Percentiles rank a stretch among this genome's conserved stretches.
phyloP scores from a whole-genome alignment of 176 grass and related monocot genomes.

The Olyra latifolia region DNA sequence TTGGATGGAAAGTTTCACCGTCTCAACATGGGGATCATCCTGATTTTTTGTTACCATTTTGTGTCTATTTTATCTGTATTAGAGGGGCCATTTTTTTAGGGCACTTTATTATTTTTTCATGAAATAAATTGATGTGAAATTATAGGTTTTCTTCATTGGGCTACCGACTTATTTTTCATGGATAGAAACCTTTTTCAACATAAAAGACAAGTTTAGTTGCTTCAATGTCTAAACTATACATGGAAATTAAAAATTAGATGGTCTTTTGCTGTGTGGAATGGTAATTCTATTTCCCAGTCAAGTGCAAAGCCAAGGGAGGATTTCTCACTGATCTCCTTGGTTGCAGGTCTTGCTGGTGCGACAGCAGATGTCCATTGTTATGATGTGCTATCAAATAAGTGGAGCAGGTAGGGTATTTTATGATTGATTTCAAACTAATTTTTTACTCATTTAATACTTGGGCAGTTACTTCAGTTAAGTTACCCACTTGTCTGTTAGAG shows the following conservation, averaged over 20 bases:
- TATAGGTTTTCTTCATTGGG: slow-evolving; percentile 9
- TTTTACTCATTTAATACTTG: slow-evolving; percentile 24
- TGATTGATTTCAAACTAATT: slow-evolving; percentile 23
- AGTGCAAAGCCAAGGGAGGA: neutral
- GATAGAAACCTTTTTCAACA: slow-evolving; percentile 4
- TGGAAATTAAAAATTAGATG: neutral
- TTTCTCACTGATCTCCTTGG: slow-evolving; percentile 21
- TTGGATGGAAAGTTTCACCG: neutral
- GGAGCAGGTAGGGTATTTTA: slow-evolving; percentile 82
- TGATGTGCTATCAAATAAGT: slow-evolving; percentile 88
- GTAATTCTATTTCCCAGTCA: slow-evolving; percentile 7
- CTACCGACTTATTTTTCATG: neutral
- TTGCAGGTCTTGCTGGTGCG: slow-evolving; percentile 89
- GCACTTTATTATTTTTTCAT: too few relatives aligned
- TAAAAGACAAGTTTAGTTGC: slow-evolving; percentile 5
- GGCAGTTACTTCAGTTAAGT: slow-evolving; percentile 14
- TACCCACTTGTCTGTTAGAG: slow-evolving; percentile 5
- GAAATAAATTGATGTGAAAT: neutral
- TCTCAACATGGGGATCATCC: neutral
- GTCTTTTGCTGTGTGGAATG: neutral
- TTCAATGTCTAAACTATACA: neutral
- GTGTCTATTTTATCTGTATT: neutral
- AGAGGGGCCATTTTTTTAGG: neutral
- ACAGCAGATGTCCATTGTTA: slow-evolving; percentile 99
- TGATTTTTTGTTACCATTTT: neutral